A percentile compares a stretch with the other conserved stretches of the same genome.
Evolutionary conservation across 805 yeast genomes (phyloP).

Genomic region (Ogataea naganishii): DNA sequence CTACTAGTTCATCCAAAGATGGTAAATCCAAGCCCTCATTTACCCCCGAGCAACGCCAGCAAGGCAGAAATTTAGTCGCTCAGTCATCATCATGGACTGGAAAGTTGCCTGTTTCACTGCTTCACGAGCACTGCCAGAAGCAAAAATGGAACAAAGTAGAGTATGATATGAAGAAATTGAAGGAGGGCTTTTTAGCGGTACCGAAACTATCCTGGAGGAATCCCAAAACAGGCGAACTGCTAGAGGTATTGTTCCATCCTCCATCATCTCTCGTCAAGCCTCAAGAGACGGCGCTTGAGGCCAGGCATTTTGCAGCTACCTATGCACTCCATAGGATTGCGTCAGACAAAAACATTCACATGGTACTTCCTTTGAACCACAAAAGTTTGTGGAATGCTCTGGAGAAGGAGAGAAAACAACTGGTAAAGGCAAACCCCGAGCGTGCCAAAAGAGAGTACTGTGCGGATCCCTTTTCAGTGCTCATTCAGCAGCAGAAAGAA

Average conservation of each 20-base stretch:
- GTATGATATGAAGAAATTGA: constrained; percentile 51
- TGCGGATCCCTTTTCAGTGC: constrained; percentile 68
- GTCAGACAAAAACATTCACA: constrained; percentile 71
- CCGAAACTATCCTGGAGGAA: constrained; percentile 64
- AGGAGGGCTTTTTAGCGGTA: constrained; percentile 53
- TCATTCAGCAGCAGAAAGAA: constrained; percentile 45
- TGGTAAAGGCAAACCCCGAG: constrained; percentile 35
- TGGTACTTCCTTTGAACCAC: constrained; percentile 82
- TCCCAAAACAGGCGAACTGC: constrained; percentile 68
- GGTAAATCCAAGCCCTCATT: too few species aligned
- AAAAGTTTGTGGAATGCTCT: constrained; percentile 69
- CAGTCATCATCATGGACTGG: constrained; percentile 89
- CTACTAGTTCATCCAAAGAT: too few species aligned
- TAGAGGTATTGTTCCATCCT: constrained; percentile 48
- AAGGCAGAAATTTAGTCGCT: constrained; percentile 40
- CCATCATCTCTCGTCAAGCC: constrained; percentile 43
- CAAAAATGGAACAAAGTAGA: constrained; percentile 84
- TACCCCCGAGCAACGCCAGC: constrained; percentile 10
- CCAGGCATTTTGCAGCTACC: constrained; percentile 86
- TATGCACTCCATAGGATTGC: constrained; percentile 75
- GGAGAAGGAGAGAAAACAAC: constrained; percentile 47
- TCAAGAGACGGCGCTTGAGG: constrained; percentile 79
- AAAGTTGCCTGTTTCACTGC: constrained; percentile 76
- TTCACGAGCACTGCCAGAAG: constrained; percentile 83
- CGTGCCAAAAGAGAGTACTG: constrained; percentile 48